phyloP scores from a whole-genome alignment of 2,329 filamentous ascomycete species.

The Monilinia laxa region DNA sequence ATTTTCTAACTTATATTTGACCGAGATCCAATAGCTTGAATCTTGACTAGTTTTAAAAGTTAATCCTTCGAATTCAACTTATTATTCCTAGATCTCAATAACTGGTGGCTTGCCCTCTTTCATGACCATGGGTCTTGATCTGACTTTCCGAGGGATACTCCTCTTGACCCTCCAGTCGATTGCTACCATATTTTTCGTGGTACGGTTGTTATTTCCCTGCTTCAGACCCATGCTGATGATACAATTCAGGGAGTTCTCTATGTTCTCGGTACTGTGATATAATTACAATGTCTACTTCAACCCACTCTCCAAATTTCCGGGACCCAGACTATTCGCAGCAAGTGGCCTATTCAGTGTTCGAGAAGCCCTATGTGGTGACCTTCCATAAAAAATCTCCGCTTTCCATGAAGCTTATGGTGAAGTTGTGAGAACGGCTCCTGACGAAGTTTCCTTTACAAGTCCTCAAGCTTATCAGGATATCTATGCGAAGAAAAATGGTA shows the following conservation, averaged over 20 bases:
- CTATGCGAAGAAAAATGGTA: not conserved
- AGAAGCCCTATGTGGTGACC: constrained; percentile 12
- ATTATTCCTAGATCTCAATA: not conserved
- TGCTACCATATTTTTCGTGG: not conserved
- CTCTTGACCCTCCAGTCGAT: not conserved
- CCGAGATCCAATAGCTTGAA: not conserved
- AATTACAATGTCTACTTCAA: constrained; percentile 35
- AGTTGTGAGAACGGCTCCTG: constrained; percentile 37
- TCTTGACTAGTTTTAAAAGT: not conserved
- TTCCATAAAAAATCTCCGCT: constrained; percentile 17
- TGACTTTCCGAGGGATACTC: not conserved
- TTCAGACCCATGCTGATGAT: not conserved
- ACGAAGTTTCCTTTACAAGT: constrained; percentile 37
- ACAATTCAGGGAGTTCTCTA: not conserved
- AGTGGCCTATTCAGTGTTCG: constrained; percentile 20
- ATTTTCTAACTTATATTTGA: not conserved
- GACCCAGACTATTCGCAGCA: constrained; percentile 33
- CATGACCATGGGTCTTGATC: not conserved
- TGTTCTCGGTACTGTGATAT: constrained; percentile 11
- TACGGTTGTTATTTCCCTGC: not conserved
- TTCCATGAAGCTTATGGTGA: constrained; percentile 38
- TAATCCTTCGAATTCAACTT: not conserved
- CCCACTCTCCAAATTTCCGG: constrained; percentile 39
- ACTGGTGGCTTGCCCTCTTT: not conserved
- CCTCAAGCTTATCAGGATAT: constrained; percentile 14